Evolutionary conservation across 2,329 filamentous ascomycete species (phyloP), one percentile per base, ranked within the genome.

Genomic region (Monilinia aucupariae): DNA sequence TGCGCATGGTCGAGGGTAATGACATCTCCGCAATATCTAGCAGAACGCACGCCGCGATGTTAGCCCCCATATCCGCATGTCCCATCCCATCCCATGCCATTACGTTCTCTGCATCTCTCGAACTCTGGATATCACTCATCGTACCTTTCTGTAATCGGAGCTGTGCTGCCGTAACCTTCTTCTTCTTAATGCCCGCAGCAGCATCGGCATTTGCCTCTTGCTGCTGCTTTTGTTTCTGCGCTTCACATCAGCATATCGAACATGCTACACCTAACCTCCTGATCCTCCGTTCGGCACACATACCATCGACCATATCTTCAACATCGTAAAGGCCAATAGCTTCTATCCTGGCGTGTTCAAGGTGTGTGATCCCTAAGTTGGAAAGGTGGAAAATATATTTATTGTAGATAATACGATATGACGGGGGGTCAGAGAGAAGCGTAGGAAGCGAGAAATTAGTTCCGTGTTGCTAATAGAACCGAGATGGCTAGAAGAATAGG

Each of bases 251-350:
- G 45, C 32, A 62, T 25, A 32, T 25, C 20, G 27, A 55, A 47
- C 10, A 9, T 20, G 39, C n/a, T 32, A 27, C 8, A 47, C 13
- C 17, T 47, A 10, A 2, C 10, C 34, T 22, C 41, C n/a, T 5
- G 8, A 17, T 22, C 34, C 13, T 17, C n/a, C 25, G 41, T 43
- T 55, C 25, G 13, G 10, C 27, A 34, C 17, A 73, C 82, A 59
- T 81, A 96, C 92, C 93, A 97, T 96, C 73, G 92, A 96, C 94
- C 93, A 97, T 82, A 97, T 97, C 81, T 97, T 97, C 82, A 97
- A 84, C 94, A 97, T 97, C 74, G 81, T 92, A 79, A 69, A 63
- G 55, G 55, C 25, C 22, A 25, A 22, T 27, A 10, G 34, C 12
- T 25, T 22, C 6, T 50, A 17, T 39, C 9, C 25, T 41, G 9